Conservation (phyloP, 257 asterid genomes). For the Solanum rostratum region DNA sequence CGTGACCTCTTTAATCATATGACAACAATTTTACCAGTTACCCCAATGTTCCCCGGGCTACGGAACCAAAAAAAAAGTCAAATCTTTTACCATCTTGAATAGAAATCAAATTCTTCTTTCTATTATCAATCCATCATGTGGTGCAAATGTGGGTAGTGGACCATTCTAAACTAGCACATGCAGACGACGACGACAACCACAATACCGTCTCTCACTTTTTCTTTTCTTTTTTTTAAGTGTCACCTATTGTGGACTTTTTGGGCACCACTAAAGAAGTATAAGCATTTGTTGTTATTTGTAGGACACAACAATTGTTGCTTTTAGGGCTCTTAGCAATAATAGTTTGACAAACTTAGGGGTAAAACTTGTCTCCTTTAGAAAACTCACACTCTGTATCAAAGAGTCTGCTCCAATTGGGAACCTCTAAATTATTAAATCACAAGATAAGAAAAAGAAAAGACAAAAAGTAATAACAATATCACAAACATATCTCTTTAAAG, state of each 20-base stretch:
- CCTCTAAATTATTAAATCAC: constrained; percentile 3
- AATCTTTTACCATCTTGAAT: neutral
- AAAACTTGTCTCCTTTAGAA: constrained; percentile 15
- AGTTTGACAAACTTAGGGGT: constrained; percentile 15
- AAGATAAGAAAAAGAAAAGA: neutral
- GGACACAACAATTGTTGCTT: constrained; percentile 10
- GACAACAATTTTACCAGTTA: too few relatives aligned
- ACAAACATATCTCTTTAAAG: neutral
- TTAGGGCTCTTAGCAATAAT: constrained; percentile 12
- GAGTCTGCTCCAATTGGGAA: constrained; percentile 3
- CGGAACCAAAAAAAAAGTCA: neutral
- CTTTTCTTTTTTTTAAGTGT: neutral
- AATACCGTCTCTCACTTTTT: constrained; percentile 8
- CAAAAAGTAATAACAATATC: neutral
- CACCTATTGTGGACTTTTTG: constrained; percentile 1
- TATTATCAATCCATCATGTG: neutral
- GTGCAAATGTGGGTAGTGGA: constrained; percentile 16
- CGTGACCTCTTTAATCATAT: too few relatives aligned
- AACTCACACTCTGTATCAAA: neutral
- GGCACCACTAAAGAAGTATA: constrained; percentile 7
- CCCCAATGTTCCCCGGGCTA: too few relatives aligned
- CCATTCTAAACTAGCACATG: constrained; percentile 14
- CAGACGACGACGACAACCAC: constrained; percentile 4
- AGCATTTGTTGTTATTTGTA: neutral
- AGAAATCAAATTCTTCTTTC: neutral